Percentiles rank a stretch among this genome's conserved stretches.
Evolutionary conservation across 148 eudicot genomes (phyloP).

Genomic region (Amaranthus cruentus): DNA sequence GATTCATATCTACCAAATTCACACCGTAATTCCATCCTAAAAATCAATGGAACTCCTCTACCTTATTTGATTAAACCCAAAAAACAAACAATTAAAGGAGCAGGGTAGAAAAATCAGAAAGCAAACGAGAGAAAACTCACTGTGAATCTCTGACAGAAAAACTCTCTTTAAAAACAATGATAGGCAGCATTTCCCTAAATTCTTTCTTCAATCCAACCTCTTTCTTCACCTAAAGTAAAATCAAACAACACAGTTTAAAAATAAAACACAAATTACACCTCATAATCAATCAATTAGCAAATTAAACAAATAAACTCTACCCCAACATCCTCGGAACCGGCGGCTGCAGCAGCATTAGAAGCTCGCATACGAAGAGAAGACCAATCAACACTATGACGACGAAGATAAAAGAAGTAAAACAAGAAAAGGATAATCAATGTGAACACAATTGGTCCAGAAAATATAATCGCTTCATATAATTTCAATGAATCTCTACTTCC

Average conservation of each 20-base stretch:
- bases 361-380: conserved; percentile 27
- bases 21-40: neutral
- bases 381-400: conserved; percentile 28
- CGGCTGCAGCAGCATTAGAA: conserved; percentile 11
- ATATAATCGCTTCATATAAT: conserved; percentile 27
- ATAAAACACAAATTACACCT: neutral
- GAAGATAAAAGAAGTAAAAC: conserved; percentile 29
- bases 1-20: neutral
- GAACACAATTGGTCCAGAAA: conserved; percentile 29
- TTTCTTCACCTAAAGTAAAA: conserved; percentile 7
- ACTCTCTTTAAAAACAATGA: conserved; percentile 24
- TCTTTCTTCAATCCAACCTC: conserved; percentile 29
- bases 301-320: neutral
- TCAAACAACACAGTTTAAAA: neutral
- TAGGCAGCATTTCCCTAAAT: conserved; percentile 23
- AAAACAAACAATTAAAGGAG: neutral
- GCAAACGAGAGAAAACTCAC: neutral
- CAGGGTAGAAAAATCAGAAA: neutral
- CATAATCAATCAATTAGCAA: neutral
- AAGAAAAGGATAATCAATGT: conserved; percentile 24
- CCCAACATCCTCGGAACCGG: neutral
- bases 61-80: neutral
- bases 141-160: conserved; percentile 25
- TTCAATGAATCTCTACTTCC: conserved; percentile 10
- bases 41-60: conserved; percentile 5